These are phyloP conservation scores for Acanthamoeba royreba DNA, from an alignment of 208 protist species.

Conservation along the genomic window DNA sequence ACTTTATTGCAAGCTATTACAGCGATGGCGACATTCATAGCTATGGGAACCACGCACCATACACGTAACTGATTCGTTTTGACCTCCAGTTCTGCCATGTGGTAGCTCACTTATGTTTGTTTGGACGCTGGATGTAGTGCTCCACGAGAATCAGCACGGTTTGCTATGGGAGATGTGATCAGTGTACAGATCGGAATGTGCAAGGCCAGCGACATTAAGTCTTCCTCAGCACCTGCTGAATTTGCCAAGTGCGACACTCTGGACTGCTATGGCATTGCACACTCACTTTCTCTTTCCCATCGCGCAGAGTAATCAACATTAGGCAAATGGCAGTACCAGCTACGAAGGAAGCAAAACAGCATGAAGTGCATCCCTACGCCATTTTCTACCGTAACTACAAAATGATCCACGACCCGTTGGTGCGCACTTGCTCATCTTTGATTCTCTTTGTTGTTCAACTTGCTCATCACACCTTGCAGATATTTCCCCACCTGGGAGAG, in stretches of 20 bases:
- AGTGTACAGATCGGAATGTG: neutral
- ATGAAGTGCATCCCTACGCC: neutral
- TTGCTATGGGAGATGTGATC: neutral
- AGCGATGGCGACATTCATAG: neutral
- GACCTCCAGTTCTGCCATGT: neutral
- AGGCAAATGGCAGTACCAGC: neutral
- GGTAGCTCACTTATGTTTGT: too few relatives aligned
- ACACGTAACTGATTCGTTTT: neutral
- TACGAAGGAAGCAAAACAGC: neutral
- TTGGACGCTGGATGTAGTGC: too few relatives aligned
- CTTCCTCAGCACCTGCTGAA: neutral
- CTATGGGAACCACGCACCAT: neutral
- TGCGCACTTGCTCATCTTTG: neutral
- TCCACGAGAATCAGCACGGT: neutral
- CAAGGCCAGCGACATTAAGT: neutral
- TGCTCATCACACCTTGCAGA: neutral
- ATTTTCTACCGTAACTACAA: neutral
- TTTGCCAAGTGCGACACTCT: too few relatives aligned
- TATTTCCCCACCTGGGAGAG: neutral
- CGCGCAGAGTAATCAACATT: neutral
- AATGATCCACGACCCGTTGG: neutral
- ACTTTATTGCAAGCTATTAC: neutral
- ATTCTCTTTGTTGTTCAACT: neutral
- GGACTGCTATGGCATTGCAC: neutral
- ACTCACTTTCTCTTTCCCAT: neutral